Percentiles rank a stretch among this genome's conserved stretches.
Evolutionary conservation across 2,329 filamentous ascomycete genomes (phyloP).

Genomic region (Ophiocordyceps unilateralis): DNA sequence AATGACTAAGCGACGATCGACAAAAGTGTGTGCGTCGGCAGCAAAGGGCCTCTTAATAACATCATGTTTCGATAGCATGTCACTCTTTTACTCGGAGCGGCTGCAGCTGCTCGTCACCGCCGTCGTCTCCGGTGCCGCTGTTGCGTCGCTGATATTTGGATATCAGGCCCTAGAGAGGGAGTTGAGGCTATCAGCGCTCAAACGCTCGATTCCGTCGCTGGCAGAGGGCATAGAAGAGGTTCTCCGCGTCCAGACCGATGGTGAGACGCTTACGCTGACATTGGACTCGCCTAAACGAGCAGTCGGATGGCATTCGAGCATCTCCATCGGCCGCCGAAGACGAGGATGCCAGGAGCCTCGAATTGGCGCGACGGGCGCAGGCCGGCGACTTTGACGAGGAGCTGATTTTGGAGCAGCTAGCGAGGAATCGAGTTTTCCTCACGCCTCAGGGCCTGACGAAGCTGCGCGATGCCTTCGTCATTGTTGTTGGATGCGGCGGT

Average conservation of each 20-base stretch:
- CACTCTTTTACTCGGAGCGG: conserved; percentile 18
- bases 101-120: conserved; percentile 56
- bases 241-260: neutral
- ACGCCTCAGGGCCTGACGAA: conserved; percentile 64
- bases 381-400: conserved; percentile 53
- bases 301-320: conserved; percentile 38
- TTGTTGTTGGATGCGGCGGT: conserved; percentile 85
- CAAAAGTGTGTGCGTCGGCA: too few species aligned
- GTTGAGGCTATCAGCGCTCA: conserved; percentile 36
- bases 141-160: conserved; percentile 41
- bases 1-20: neutral
- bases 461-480: conserved; percentile 65
- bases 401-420: conserved; percentile 84
- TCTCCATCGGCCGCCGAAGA: conserved; percentile 39
- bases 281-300: too few species aligned
- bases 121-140: conserved; percentile 42
- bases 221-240: conserved; percentile 4
- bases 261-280: too few species aligned
- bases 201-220: conserved; percentile 36
- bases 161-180: conserved; percentile 42
- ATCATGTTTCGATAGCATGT: neutral
- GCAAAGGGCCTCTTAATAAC: neutral
- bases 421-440: conserved; percentile 82
- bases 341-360: conserved; percentile 42
- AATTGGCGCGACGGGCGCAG: conserved; percentile 41